Conservation (phyloP, 768 basidiomycete genomes). For the Erythrobasidium yunnanense region DNA sequence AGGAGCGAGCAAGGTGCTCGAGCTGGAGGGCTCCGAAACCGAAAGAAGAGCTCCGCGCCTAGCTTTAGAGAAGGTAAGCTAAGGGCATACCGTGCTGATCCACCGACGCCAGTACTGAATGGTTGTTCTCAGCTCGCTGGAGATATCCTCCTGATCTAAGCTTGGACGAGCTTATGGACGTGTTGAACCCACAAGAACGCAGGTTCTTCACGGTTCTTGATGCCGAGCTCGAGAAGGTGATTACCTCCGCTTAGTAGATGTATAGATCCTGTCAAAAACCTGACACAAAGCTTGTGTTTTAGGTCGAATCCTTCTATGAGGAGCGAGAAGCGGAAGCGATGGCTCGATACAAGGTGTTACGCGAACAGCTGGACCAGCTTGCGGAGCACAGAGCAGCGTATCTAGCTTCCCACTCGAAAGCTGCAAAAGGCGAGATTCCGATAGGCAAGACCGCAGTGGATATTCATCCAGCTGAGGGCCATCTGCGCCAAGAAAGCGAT, state of each 20-base stretch:
- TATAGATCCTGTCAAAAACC: too few relatives aligned
- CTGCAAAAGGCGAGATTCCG: too few relatives aligned
- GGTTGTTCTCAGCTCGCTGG: neutral
- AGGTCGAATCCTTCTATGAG: slow-evolving; percentile 72
- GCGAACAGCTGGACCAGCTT: slow-evolving; percentile 63
- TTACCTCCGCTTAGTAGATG: too few relatives aligned
- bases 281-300: too few relatives aligned
- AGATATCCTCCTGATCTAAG: slow-evolving; percentile 25
- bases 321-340: slow-evolving; percentile 56
- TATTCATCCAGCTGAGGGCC: too few relatives aligned
- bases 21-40: neutral
- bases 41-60: neutral
- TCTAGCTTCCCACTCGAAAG: neutral
- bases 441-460: too few relatives aligned
- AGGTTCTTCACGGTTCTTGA: slow-evolving; percentile 71
- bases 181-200: slow-evolving; percentile 53
- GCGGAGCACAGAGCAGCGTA: slow-evolving; percentile 56
- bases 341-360: slow-evolving; percentile 45
- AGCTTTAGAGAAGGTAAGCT: slow-evolving; percentile 7
- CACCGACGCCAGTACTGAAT: neutral
- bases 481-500: too few relatives aligned
- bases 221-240: slow-evolving; percentile 65
- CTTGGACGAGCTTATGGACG: slow-evolving; percentile 45
- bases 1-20: neutral
- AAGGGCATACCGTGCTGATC: neutral